These are phyloP conservation scores for Epithele typhae DNA, from an alignment of 768 basidiomycete genomes.

Conservation along the genomic window DNA sequence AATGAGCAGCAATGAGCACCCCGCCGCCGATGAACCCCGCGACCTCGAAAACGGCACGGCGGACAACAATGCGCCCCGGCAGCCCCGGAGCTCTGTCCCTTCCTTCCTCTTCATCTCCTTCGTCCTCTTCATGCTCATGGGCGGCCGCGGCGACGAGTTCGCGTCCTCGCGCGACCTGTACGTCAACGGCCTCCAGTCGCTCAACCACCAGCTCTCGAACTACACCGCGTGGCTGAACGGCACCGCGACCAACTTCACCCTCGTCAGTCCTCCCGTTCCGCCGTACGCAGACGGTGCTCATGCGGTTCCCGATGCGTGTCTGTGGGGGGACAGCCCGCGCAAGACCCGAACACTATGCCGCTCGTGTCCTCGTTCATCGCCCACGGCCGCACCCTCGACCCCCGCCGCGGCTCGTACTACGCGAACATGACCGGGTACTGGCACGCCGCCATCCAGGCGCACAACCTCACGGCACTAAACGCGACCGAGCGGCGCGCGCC, in stretches of 20 bases:
- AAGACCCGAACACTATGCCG: slow-evolving; percentile 7
- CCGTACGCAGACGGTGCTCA: neutral
- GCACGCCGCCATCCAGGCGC: slow-evolving; percentile 53
- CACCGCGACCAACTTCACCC: slow-evolving; percentile 9
- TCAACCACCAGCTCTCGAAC: slow-evolving; percentile 62
- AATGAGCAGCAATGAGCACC: slow-evolving; percentile 7
- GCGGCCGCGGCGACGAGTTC: slow-evolving; percentile 66
- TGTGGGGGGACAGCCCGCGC: neutral
- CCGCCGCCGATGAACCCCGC: slow-evolving; percentile 2
- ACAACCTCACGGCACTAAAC: slow-evolving; percentile 57
- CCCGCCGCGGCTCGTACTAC: slow-evolving; percentile 9
- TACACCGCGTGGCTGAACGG: slow-evolving; percentile 44
- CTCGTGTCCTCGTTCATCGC: slow-evolving; percentile 3
- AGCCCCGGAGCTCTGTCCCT: slow-evolving; percentile 58
- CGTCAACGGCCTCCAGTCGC: slow-evolving; percentile 54
- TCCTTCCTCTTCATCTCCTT: slow-evolving; percentile 72
- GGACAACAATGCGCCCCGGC: slow-evolving; percentile 16
- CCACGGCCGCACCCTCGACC: slow-evolving; percentile 6
- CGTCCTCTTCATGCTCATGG: slow-evolving; percentile 76
- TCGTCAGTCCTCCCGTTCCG: slow-evolving; percentile 5
- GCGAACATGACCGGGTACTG: slow-evolving; percentile 77
- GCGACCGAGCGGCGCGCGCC: slow-evolving; percentile 30
- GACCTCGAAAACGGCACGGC: slow-evolving; percentile 16
- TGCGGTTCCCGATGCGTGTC: neutral
- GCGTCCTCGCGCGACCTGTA: slow-evolving; percentile 54